Conservation (phyloP, 768 basidiomycete genomes). For the Xerocomellus dryophilus region DNA sequence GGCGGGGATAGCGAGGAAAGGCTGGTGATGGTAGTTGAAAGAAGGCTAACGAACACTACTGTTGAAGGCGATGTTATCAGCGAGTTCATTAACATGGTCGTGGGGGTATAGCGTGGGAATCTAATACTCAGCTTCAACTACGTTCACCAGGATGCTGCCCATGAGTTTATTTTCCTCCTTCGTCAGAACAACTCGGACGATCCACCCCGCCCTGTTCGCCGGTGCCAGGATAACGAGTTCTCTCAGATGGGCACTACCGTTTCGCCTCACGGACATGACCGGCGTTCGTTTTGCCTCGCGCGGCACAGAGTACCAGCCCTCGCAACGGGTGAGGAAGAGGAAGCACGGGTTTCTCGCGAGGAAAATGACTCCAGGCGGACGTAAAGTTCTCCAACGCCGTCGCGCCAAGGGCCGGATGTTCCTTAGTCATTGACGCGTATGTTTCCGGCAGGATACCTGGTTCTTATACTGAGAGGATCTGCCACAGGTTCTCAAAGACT, state of each 20-base stretch:
- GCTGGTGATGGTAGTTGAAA: background rate
- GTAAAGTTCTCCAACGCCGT: conserved; percentile 69
- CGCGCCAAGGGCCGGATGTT: conserved; percentile 73
- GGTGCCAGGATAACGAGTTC: conserved; percentile 14
- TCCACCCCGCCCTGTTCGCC: conserved; percentile 16
- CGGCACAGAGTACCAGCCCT: conserved; percentile 96
- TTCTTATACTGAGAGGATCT: background rate
- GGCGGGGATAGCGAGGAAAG: background rate
- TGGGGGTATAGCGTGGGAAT: conserved; percentile 18
- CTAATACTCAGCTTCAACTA: background rate
- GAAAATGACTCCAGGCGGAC: conserved; percentile 63
- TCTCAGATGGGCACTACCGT: conserved; percentile 22
- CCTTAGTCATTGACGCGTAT: conserved; percentile 63
- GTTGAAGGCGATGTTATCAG: background rate
- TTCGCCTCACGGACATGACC: conserved; percentile 17
- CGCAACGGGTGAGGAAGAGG: conserved; percentile 87
- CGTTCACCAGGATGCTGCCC: conserved; percentile 11
- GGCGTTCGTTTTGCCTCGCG: conserved; percentile 56
- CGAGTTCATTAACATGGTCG: background rate
- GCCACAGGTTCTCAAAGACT: background rate
- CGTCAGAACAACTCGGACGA: conserved; percentile 21
- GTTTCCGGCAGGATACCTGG: background rate
- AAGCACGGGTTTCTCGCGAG: conserved; percentile 88
- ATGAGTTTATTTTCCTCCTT: conserved; percentile 20
- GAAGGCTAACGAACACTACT: background rate